phyloP scores from a whole-genome alignment of 495 filamentous ascomycete genomes.

The Daldinia caldariorum region DNA sequence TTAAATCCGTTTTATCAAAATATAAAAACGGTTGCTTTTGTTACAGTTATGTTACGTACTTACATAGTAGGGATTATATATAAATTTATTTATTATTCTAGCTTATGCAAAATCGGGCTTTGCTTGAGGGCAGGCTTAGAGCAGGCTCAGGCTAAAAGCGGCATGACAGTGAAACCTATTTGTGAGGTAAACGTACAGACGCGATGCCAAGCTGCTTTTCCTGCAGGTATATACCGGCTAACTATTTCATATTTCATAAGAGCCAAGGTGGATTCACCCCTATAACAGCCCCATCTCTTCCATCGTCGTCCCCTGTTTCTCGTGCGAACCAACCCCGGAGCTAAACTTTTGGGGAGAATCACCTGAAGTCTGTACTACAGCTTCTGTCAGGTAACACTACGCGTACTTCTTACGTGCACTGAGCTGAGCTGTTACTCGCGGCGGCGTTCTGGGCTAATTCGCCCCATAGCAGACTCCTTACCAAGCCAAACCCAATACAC shows the following conservation, averaged over 20 bases:
- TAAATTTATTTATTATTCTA: no score
- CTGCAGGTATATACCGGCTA: neutral
- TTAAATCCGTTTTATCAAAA: no score
- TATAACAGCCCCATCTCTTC: neutral
- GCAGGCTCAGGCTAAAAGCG: no score
- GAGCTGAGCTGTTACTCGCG: neutral
- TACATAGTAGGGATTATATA: no score
- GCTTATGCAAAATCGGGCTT: no score
- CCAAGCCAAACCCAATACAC: neutral
- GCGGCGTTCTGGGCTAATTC: neutral
- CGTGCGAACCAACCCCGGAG: neutral
- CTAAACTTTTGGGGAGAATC: neutral
- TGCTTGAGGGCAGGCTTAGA: no score
- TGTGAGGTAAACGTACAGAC: neutral
- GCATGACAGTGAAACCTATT: no score
- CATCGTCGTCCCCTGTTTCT: neutral
- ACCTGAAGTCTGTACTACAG: neutral
- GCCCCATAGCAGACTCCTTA: neutral
- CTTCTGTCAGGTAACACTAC: slow-evolving; percentile 2
- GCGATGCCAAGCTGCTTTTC: neutral
- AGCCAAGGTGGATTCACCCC: neutral
- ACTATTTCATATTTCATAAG: neutral
- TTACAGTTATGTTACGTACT: no score
- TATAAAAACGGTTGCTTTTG: no score
- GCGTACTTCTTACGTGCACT: neutral